phyloP scores from a whole-genome alignment of 2,329 filamentous ascomycete genomes.

The Claviceps sp. region DNA sequence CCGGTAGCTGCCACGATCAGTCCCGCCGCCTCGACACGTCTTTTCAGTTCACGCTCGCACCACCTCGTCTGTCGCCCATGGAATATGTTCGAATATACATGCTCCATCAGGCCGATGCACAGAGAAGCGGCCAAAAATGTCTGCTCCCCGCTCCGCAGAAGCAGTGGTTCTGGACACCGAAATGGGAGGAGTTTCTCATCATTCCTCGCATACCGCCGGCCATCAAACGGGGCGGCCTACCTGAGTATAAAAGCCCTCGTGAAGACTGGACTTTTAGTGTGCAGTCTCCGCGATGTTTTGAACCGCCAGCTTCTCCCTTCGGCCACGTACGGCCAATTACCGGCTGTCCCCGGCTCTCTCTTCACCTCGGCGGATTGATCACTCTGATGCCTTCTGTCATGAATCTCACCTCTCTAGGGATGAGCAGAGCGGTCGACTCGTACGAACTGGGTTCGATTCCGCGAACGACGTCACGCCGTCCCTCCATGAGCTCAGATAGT shows the following conservation, averaged over 20 bases:
- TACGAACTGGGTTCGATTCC: background rate
- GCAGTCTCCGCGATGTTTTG: constrained; percentile 4
- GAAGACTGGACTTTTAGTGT: background rate
- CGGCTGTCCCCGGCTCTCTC: constrained; percentile 17
- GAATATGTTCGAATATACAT: constrained; percentile 24
- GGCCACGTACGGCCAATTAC: background rate
- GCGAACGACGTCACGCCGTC: background rate
- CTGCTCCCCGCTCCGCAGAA: constrained; percentile 17
- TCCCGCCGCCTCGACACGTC: background rate
- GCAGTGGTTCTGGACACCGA: constrained; percentile 21
- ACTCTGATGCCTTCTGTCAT: constrained; percentile 14
- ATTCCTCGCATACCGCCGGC: constrained; percentile 18
- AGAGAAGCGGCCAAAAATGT: constrained; percentile 13
- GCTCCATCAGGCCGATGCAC: constrained; percentile 18
- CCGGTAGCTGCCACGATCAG: no score
- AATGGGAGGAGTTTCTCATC: constrained; percentile 24
- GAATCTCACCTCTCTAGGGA: constrained; percentile 7
- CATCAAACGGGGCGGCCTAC: constrained; percentile 11
- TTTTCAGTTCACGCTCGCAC: background rate
- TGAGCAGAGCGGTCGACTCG: background rate
- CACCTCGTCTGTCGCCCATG: constrained; percentile 25
- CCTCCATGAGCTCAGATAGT: background rate
- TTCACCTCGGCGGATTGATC: constrained; percentile 16
- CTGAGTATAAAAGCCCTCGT: background rate
- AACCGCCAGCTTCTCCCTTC: background rate